These are phyloP conservation scores for Tylopilus sp. DNA, from an alignment of 1,284 basidiomycete species.

Conservation along the genomic window DNA sequence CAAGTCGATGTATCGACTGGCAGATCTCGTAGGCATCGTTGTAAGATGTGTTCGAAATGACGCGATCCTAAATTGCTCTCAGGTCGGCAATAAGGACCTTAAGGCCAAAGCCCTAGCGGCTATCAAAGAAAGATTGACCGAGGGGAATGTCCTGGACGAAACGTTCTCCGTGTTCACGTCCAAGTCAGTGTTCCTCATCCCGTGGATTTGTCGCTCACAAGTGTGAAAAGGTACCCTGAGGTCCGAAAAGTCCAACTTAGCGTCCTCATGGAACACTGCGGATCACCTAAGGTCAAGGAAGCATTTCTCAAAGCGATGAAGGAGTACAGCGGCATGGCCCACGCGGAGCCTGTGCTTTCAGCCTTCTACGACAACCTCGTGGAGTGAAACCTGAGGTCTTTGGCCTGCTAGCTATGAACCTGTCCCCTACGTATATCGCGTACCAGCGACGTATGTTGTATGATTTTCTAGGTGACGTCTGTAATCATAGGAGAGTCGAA, in stretches of 20 bases:
- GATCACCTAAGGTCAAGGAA: slow-evolving; percentile 13
- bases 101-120: slow-evolving; percentile 21
- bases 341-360: slow-evolving; percentile 18
- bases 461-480: not conserved
- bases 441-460: not conserved
- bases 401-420: not conserved
- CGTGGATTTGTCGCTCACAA: slow-evolving; percentile 4
- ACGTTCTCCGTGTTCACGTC: slow-evolving; percentile 30
- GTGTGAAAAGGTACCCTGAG: slow-evolving; percentile 17
- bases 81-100: slow-evolving; percentile 24
- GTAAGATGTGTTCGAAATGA: not conserved
- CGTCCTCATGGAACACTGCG: slow-evolving; percentile 10
- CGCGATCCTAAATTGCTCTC: not conserved
- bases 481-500: not conserved
- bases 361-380: slow-evolving; percentile 22
- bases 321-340: slow-evolving; percentile 14
- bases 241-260: slow-evolving; percentile 17
- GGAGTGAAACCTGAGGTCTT: not conserved
- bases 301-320: slow-evolving; percentile 17
- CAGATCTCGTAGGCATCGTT: slow-evolving; percentile 20
- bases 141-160: slow-evolving; percentile 28
- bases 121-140: slow-evolving; percentile 19
- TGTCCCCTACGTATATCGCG: not conserved
- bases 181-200: slow-evolving; percentile 14
- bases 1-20: slow-evolving; percentile 33